These are phyloP conservation scores for Gonium pectorale DNA, from an alignment of 139 green algal species.

Conservation along the genomic window DNA sequence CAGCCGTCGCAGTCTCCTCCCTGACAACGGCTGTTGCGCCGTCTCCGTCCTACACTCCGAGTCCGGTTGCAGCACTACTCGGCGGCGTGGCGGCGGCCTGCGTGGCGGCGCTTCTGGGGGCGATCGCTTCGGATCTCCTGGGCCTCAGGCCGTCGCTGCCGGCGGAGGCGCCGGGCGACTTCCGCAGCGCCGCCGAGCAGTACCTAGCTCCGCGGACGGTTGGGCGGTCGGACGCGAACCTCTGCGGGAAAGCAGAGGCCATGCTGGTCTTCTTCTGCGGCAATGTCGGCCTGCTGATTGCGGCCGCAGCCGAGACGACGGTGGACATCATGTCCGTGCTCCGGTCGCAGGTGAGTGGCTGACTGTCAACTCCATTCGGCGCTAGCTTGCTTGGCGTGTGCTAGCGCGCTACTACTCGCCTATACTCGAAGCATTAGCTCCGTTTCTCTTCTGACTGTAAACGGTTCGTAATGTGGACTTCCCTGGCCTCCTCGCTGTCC, in stretches of 20 bases:
- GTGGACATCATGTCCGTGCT: conserved; percentile 29
- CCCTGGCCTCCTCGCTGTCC: too few relatives aligned
- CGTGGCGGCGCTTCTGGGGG: neutral
- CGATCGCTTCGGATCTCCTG: neutral
- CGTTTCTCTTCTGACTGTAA: too few relatives aligned
- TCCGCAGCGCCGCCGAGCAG: neutral
- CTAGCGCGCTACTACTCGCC: too few relatives aligned
- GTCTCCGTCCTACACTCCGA: neutral
- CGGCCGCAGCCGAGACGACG: neutral
- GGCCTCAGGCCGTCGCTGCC: neutral
- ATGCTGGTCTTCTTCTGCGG: neutral
- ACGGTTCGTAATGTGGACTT: too few relatives aligned
- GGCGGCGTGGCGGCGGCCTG: neutral
- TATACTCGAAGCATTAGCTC: too few relatives aligned
- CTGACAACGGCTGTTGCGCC: too few relatives aligned
- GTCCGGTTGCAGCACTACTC: neutral
- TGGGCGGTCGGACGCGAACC: neutral
- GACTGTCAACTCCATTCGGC: neutral
- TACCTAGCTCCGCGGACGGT: neutral
- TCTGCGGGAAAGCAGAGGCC: too few relatives aligned
- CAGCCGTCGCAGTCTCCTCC: neutral
- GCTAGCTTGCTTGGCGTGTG: too few relatives aligned
- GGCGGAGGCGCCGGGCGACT: neutral
- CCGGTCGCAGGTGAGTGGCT: neutral
- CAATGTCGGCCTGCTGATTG: conserved; percentile 23